Percentiles rank a stretch among this genome's conserved stretches.
Conservation (phyloP, 192 early-diverging fungal genomes). For the Rhizophagus prolifer region DNA sequence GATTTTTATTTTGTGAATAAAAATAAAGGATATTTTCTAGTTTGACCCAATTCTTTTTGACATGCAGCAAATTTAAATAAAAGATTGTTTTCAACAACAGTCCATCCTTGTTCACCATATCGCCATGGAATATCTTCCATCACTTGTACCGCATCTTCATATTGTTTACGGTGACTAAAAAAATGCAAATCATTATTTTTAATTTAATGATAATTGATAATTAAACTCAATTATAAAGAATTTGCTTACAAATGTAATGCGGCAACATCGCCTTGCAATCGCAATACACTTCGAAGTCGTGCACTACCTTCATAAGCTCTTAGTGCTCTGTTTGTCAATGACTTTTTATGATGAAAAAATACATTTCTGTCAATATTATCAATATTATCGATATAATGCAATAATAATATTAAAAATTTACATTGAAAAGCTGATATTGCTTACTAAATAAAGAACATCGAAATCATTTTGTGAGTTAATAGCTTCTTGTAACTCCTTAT, state of each 20-base stretch:
- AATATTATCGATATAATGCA: background rate
- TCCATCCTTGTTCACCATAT: conserved; percentile 63
- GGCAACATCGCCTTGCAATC: conserved; percentile 76
- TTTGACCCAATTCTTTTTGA: conserved; percentile 52
- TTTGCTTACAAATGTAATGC: conserved; percentile 68
- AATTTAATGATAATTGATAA: background rate
- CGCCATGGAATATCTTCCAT: conserved; percentile 60
- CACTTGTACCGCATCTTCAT: conserved; percentile 60
- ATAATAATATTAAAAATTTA: background rate
- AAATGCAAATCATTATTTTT: too few relatives aligned
- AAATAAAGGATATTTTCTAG: conserved; percentile 44
- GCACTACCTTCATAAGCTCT: conserved; percentile 68
- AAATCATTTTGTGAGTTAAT: conserved; percentile 57
- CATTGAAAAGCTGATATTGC: background rate
- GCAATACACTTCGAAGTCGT: conserved; percentile 57
- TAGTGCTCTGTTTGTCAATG: conserved; percentile 62
- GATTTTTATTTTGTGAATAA: background rate
- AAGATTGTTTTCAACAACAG: conserved; percentile 61
- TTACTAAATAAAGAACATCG: conserved; percentile 75
- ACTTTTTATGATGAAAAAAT: conserved; percentile 34
- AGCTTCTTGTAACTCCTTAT: conserved; percentile 61
- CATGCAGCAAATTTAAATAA: conserved; percentile 68
- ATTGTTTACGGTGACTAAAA: conserved; percentile 53
- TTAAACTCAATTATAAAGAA: background rate
- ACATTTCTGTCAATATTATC: background rate